Evolutionary conservation across 2,329 filamentous ascomycete genomes (phyloP).

Genomic region (Ascochyta clinopodiicola): DNA sequence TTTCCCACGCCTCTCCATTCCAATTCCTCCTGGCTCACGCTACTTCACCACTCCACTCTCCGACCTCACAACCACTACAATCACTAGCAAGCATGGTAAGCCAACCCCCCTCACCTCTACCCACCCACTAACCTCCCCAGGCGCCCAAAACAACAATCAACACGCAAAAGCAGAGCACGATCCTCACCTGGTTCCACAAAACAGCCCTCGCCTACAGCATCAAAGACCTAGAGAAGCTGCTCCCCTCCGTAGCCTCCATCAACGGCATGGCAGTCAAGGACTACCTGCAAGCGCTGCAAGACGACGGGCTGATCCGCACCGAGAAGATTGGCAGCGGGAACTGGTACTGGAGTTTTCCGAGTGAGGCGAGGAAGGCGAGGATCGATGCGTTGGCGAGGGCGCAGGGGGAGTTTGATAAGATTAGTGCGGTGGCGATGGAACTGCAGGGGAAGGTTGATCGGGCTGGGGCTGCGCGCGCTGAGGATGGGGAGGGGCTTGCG

Average conservation of each 20-base stretch:
- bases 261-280: constrained; percentile 73
- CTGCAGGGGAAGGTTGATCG: constrained; percentile 51
- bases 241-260: constrained; percentile 68
- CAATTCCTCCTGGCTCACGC: neutral
- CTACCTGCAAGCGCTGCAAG: constrained; percentile 66
- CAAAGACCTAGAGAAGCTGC: constrained; percentile 71
- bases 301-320: constrained; percentile 67
- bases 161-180: constrained; percentile 63
- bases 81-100: constrained; percentile 15
- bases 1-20: neutral
- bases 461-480: constrained; percentile 46
- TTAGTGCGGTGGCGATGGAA: constrained; percentile 42
- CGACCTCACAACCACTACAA: neutral
- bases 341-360: constrained; percentile 74
- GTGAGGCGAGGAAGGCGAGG: constrained; percentile 60
- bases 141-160: constrained; percentile 64
- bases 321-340: constrained; percentile 76
- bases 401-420: constrained; percentile 49
- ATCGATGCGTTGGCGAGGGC: constrained; percentile 49
- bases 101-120: neutral
- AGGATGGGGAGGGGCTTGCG: constrained; percentile 48
- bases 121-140: constrained; percentile 34
- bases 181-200: constrained; percentile 65
- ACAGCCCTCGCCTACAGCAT: constrained; percentile 68
- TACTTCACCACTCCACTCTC: neutral